phyloP scores from a whole-genome alignment of 371 early-diverging fungal genomes.

The Sporodiniella umbellata region DNA sequence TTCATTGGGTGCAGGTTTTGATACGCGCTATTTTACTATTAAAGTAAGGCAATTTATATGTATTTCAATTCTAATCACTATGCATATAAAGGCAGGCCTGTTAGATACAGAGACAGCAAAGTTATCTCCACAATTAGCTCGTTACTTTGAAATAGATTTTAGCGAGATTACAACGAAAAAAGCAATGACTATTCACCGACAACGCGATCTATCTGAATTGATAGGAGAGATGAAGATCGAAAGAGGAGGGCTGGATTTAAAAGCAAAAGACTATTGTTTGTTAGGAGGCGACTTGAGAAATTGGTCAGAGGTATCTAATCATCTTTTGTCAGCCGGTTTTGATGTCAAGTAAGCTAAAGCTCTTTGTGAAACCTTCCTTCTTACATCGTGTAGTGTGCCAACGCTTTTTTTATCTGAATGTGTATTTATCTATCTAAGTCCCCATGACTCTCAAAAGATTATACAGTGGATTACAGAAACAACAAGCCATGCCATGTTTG shows the following conservation, averaged over 20 bases:
- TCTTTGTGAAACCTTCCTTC: background rate
- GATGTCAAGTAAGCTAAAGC: conserved; percentile 46
- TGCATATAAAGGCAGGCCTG: conserved; percentile 12
- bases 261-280: conserved; percentile 63
- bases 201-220: conserved; percentile 46
- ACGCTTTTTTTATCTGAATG: conserved; percentile 93
- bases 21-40: conserved; percentile 86
- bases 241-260: conserved; percentile 72
- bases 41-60: conserved; percentile 52
- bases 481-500: conserved; percentile 54
- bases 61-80: background rate
- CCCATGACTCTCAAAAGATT: conserved; percentile 61
- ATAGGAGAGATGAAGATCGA: conserved; percentile 53
- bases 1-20: conserved; percentile 87
- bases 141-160: conserved; percentile 93
- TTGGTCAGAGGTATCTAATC: conserved; percentile 54
- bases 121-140: background rate
- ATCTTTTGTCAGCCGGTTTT: conserved; percentile 64
- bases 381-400: conserved; percentile 51
- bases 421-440: conserved; percentile 83
- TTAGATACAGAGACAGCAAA: conserved; percentile 3
- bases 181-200: conserved; percentile 62
- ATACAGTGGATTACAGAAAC: conserved; percentile 65
- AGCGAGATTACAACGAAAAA: conserved; percentile 82
- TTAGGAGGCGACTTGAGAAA: conserved; percentile 81